Base-by-base conservation (phyloP, 129 eudicot species). In the Kitagawia praeruptora region DNA sequence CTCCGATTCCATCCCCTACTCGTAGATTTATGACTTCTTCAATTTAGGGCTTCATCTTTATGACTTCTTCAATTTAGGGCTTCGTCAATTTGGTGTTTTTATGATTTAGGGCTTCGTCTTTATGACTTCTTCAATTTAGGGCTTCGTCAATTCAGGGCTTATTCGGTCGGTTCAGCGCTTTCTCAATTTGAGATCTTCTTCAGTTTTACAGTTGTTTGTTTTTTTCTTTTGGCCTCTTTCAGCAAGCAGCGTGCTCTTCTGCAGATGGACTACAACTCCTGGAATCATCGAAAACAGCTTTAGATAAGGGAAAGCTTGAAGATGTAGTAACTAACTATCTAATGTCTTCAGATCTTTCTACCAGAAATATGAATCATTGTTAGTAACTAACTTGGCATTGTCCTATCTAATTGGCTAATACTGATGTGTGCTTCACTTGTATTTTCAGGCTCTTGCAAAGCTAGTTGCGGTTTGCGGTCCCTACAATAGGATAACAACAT, bases 181-280 rank as follows among this genome's bases (percentile, higher is more conserved):
- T n/a, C n/a, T n/a, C n/a, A n/a, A n/a, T n/a, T n/a, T n/a, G n/a
- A n/a, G n/a, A n/a, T n/a, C n/a, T n/a, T n/a, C n/a, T n/a, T n/a
- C n/a, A n/a, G n/a, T n/a, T n/a, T n/a, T n/a, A 23, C 67, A 8
- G n/a, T 53, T 53, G 28, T 58, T 79, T 69, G 67, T 48, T 38
- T 71, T 47, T 82, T 67, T 64, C 41, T 78, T 23, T 23, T 58
- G 47, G 79, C 77, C 70, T 47, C 39, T 84, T 86, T 81, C 94
- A 96, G 99, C 99, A 96, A 96, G 99, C 99, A 64, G 99, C 99
- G 46, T 96, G 99, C 84, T 96, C 99, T 5, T 92, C 99, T 70
- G 99, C 99, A 42, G 99, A 96, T 89, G 99, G 99, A 53, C 91
- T 98, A 28, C 99, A 96, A 80, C 98, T 96, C 51, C 79, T 96